Base-by-base conservation (phyloP, 1,284 basidiomycete species). In the Pterulicium gracile region DNA sequence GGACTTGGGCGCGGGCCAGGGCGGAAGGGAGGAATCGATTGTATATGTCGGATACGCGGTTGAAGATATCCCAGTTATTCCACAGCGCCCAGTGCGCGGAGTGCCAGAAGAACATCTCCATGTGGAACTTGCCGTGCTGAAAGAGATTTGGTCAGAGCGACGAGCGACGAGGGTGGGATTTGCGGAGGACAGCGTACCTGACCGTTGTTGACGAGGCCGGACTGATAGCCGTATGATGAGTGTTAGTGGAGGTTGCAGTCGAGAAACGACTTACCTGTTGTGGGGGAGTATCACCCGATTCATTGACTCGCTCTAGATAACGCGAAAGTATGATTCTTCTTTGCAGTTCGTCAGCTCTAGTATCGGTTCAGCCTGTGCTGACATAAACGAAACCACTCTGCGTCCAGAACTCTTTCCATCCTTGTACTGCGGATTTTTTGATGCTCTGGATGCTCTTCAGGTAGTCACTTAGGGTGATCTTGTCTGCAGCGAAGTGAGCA, bases 21-120 rank as follows among this genome's bases (percentile, higher is more conserved):
- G 75, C 69, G 19, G 63, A 65, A 3, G 59, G 47, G 19, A 79
- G 66, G 56, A 77, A 79, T 1, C 66, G 64, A 3, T 60, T 54
- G 56, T 79, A 79, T 4, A 73, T 61, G 42, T 55, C 52, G 34
- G 60, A 63, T 0, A 70, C 69, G 36, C 70, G 67, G 18, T 61
- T 50, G 19, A 78, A 68, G 24, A 79, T 59, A 47, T 75, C 70
- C 72, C 70, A 75, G 56, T 77, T 75, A 51, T 68, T 69, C 77
- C 77, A 80, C 7, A 78, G 64, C 1, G 72, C 72, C 75, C 75
- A 79, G 55, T 80, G 77, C 4, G 65, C 67, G 45, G 63, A 61
- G 54, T 80, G 77, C 77, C 76, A 79, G 56, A 73, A 78, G 54
- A 67, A 72, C 74, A 75, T 73, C 54, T 79, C 77, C 69, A 77